Base-by-base conservation (phyloP, 768 basidiomycete species). In the Termitomyces sp. region DNA sequence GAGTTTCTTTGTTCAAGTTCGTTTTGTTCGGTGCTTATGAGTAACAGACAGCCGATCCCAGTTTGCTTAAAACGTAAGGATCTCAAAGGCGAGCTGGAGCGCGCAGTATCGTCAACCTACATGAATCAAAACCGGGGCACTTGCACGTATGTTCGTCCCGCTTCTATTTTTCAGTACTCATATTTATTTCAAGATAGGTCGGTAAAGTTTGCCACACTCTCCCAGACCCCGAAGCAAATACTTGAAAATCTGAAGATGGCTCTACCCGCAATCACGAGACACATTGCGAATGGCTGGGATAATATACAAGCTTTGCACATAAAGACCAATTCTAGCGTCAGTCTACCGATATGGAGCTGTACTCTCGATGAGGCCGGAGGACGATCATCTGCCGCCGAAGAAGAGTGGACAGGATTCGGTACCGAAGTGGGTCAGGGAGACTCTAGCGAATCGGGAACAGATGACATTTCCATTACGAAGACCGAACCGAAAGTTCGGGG, bases 61-160 rank as follows among this genome's bases (percentile, higher is more conserved):
- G 96, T 98, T n/a, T 87, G 84, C 63, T 71, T 99, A 54, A 87
- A 82, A 12, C 85, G 88, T 24, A 95, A 94, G 68, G 91, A 96
- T 72, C 81, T 99, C 59, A 98, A 98, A 71, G 82, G 79, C 49
- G 95, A 98, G 67, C 82, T 99, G 11, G 95, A 96, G 71, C 86
- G 88, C 47, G 96, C 96, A 18, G 86, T 99, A 63, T 87, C 87
- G 4, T 94, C 95, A 12, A 95, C 96, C 2, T 97, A 97, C 72
- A 91, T 97, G 88, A 91, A 95, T 71, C 91, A 95, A 73, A 93
- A 95, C 57, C 86, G 84, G 63, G 97, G 97, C 13, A 97, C 94
- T 6, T 93, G 90, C 83, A 86, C 88, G 92, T 95, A 76, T 54
- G 93, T 83, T 27, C 20, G 36, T n/a, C 31, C 11, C 4, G 20